Conservation (phyloP, 768 basidiomycete genomes). For the Boletales sp. region DNA sequence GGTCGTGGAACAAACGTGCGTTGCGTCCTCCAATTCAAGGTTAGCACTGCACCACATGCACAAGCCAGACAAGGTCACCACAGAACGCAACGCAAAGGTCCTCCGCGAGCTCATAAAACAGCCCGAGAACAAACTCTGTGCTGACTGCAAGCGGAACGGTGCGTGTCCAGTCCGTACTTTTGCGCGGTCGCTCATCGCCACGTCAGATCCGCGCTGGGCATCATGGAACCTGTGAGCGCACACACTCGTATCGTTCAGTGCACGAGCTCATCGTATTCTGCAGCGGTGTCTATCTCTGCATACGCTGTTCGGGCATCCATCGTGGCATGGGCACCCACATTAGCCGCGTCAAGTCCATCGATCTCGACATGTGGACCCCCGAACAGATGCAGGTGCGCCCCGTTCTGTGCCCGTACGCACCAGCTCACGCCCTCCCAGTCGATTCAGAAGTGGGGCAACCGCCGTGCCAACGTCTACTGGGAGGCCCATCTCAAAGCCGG, state of each 20-base stretch:
- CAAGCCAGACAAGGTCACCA: conserved; percentile 79
- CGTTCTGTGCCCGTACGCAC: conserved; percentile 14
- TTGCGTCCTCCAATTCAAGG: no score
- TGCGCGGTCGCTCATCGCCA: background rate
- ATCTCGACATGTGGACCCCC: conserved; percentile 96
- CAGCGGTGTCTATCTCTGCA: conserved; percentile 92
- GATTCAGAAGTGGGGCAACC: conserved; percentile 94
- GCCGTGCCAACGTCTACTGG: conserved; percentile 92
- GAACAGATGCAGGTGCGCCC: conserved; percentile 86
- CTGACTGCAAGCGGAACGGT: conserved; percentile 97
- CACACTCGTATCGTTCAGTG: background rate
- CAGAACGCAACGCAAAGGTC: conserved; percentile 71
- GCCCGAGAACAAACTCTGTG: conserved; percentile 91
- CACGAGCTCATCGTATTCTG: conserved; percentile 1
- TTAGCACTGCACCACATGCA: conserved; percentile 27
- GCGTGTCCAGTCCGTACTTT: conserved; percentile 14
- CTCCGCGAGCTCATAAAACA: conserved; percentile 85
- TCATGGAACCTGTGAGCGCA: conserved; percentile 85
- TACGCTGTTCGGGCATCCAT: conserved; percentile 96
- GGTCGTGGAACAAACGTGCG: conserved; percentile 10
- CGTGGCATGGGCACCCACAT: conserved; percentile 98
- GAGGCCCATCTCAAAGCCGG: conserved; percentile 92
- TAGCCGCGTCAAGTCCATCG: conserved; percentile 94
- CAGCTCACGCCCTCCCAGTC: conserved; percentile 39
- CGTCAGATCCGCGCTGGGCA: conserved; percentile 92